Percentiles rank a stretch among this genome's conserved stretches.
phyloP scores from a whole-genome alignment of 2,329 filamentous ascomycete species.

The Microsporum ferrugineum region DNA sequence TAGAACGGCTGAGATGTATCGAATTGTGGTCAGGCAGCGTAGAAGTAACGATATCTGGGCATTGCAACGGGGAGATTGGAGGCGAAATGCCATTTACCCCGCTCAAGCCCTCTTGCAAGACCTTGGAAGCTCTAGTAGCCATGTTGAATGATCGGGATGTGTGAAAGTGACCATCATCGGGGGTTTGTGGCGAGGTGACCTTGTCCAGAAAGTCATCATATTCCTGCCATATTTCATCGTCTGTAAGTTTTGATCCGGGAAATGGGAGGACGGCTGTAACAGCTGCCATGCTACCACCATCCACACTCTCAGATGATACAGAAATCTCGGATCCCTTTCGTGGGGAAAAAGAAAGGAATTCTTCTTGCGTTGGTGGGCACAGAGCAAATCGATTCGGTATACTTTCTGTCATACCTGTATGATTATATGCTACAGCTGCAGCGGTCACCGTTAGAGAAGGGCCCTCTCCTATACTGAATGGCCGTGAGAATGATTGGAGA shows the following conservation, averaged over 20 bases:
- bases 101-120: constrained; percentile 29
- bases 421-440: neutral
- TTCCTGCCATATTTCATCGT: constrained; percentile 90
- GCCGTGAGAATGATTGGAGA: constrained; percentile 72
- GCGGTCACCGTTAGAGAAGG: constrained; percentile 29
- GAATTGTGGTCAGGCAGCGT: constrained; percentile 22
- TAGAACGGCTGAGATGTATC: constrained; percentile 38
- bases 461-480: constrained; percentile 49
- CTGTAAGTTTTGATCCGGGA: constrained; percentile 50
- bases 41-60: constrained; percentile 12
- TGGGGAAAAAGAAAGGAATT: constrained; percentile 65
- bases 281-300: constrained; percentile 43
- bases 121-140: constrained; percentile 29
- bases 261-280: constrained; percentile 57
- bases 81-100: constrained; percentile 6
- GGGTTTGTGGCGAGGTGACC: constrained; percentile 41
- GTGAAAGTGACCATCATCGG: constrained; percentile 20
- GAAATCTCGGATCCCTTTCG: constrained; percentile 60
- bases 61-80: constrained; percentile 15
- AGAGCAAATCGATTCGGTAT: neutral
- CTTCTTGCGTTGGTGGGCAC: constrained; percentile 24
- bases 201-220: constrained; percentile 81
- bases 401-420: constrained; percentile 10
- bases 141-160: constrained; percentile 22
- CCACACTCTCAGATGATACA: constrained; percentile 48